phyloP scores from a whole-genome alignment of 768 basidiomycete species.

The Kwoniella heveanensis region DNA sequence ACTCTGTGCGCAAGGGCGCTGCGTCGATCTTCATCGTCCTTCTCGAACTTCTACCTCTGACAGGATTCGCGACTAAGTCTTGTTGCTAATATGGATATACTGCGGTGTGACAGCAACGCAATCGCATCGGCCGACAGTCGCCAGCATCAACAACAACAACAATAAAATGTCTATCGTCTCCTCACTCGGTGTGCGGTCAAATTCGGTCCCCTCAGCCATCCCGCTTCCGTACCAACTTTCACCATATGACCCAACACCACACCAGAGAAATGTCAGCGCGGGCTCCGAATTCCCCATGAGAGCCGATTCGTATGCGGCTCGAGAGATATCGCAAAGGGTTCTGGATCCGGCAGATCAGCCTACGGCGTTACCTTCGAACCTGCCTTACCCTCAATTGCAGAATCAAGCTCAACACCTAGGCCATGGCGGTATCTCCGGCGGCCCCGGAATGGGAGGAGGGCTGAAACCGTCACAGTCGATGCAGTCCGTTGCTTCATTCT shows the following conservation, averaged over 20 bases:
- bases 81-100: neutral
- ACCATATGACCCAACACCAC: slow-evolving; percentile 23
- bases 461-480: slow-evolving; percentile 42
- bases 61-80: too few species aligned
- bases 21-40: too few species aligned
- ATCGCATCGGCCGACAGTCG: slow-evolving; percentile 8
- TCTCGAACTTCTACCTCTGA: too few species aligned
- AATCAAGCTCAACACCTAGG: slow-evolving; percentile 17
- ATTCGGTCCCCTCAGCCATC: slow-evolving; percentile 23
- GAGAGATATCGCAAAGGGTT: slow-evolving; percentile 45
- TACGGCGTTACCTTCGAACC: slow-evolving; percentile 39
- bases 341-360: slow-evolving; percentile 49
- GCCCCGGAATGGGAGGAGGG: slow-evolving; percentile 13
- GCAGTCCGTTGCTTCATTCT: slow-evolving; percentile 38
- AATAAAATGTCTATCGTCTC: slow-evolving; percentile 12
- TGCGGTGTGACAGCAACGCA: slow-evolving; percentile 3
- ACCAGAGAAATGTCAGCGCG: slow-evolving; percentile 39
- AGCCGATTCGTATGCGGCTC: slow-evolving; percentile 46
- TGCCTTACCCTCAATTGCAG: slow-evolving; percentile 52
- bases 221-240: slow-evolving; percentile 22
- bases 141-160: slow-evolving; percentile 1
- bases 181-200: slow-evolving; percentile 15
- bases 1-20: too few species aligned
- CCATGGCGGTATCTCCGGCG: neutral
- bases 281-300: slow-evolving; percentile 50